phyloP scores from a whole-genome alignment of 129 eudicot genomes.

The Escallonia herrerae region DNA sequence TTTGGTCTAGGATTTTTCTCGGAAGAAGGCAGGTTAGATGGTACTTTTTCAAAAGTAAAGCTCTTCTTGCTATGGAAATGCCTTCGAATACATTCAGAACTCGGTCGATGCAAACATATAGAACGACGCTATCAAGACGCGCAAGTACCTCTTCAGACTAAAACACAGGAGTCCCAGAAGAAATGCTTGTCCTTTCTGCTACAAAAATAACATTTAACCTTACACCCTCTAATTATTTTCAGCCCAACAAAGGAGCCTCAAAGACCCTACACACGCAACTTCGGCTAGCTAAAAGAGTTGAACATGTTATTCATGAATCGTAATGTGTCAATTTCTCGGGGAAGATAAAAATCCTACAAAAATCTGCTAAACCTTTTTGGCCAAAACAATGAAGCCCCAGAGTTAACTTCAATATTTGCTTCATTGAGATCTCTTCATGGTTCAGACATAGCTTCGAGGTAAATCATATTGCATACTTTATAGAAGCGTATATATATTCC shows the following conservation, averaged over 20 bases:
- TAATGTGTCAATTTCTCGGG: too few relatives aligned
- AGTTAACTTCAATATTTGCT: not conserved
- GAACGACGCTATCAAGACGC: too few relatives aligned
- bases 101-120: not conserved
- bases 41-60: too few relatives aligned
- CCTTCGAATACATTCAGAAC: too few relatives aligned
- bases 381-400: not conserved
- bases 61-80: too few relatives aligned
- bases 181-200: not conserved
- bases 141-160: not conserved
- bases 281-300: not conserved
- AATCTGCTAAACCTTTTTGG: not conserved
- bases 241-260: not conserved
- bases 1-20: not conserved
- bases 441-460: too few relatives aligned
- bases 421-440: not conserved
- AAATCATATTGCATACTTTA: too few relatives aligned
- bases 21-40: too few relatives aligned
- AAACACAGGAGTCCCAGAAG: not conserved
- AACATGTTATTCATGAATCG: too few relatives aligned
- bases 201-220: not conserved
- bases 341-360: too few relatives aligned
- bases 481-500: too few relatives aligned
- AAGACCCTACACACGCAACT: not conserved
- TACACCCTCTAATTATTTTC: not conserved